Conservation (phyloP, 164 flowering plant species). For the Euptelea pleiosperma region DNA sequence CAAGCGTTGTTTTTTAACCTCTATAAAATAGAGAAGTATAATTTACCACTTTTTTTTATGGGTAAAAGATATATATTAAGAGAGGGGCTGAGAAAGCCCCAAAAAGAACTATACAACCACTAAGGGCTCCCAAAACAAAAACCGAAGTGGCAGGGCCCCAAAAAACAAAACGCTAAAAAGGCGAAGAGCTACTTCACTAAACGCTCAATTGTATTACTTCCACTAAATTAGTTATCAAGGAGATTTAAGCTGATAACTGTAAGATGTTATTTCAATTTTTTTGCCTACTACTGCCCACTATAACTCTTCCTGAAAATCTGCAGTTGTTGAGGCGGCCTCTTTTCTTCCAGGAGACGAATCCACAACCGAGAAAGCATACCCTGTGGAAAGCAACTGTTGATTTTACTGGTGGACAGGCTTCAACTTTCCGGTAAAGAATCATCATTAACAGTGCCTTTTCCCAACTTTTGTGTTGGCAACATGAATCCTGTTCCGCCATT, state of each 20-base stretch:
- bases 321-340: constrained; percentile 21
- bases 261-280: neutral
- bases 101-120: too few relatives aligned
- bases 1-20: too few relatives aligned
- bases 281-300: neutral
- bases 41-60: too few relatives aligned
- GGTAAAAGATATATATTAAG: too few relatives aligned
- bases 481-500: neutral
- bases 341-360: constrained; percentile 26
- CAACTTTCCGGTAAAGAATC: constrained; percentile 15
- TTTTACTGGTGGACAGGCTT: constrained; percentile 28
- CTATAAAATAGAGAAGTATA: too few relatives aligned
- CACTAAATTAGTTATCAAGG: neutral
- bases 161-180: too few relatives aligned
- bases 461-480: neutral
- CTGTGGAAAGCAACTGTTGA: constrained; percentile 22
- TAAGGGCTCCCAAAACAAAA: too few relatives aligned
- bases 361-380: constrained; percentile 29
- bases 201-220: neutral
- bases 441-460: neutral
- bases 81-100: too few relatives aligned
- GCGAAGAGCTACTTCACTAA: too few relatives aligned
- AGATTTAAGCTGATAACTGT: neutral
- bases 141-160: too few relatives aligned
- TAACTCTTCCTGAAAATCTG: constrained; percentile 5